Evolutionary conservation across 1,284 basidiomycete species (phyloP), one percentile per base, ranked within the genome.

Genomic region (Earliella scabrosa): DNA sequence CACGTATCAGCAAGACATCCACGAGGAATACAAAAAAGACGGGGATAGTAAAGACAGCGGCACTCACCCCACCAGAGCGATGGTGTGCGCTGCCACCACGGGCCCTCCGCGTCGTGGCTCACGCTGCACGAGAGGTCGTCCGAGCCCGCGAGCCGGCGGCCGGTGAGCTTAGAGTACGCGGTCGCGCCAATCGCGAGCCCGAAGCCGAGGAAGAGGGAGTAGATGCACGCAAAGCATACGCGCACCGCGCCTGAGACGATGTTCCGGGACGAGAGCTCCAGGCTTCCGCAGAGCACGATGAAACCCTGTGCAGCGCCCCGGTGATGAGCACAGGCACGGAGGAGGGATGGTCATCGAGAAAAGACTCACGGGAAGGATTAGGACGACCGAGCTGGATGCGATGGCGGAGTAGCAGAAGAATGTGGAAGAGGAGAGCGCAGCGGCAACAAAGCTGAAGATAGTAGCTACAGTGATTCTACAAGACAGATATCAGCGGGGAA

Each of bases 401-500:
- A 97, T 79, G 2, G 94, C 89, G 2, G 93, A 88, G 68, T 93
- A 97, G 75, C 95, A 97, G 60, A 96, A 90, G 50, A 81, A 76
- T 21, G 78, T 72, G 0, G 86, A 85, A n/a, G 86, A 81, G 1
- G 90, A 87, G 43, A 95, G 74, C 2, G 85, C 90, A 21, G 90
- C 92, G 5, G 93, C 81, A 44, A 95, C 66, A 72, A 97, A 97
- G 68, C 91, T 93, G 69, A 95, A 81, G 41, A 85, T 73, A 3
- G 85, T 90, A 1, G 92, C 87, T 53, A 94, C 83, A 4, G 90
- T 92, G 63, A 95, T 93, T 63, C 83, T 86, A 61, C 0, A 41
- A 32, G 11, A 3, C 13, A 13, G 9, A 11, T 0, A 23, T 45
- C 38, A 51, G 40, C 20, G 20, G 18, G 10, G 11, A 16, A 7